These are phyloP conservation scores for Rhinocladiella similis DNA, from an alignment of 2,329 filamentous ascomycete genomes.

Conservation along the genomic window DNA sequence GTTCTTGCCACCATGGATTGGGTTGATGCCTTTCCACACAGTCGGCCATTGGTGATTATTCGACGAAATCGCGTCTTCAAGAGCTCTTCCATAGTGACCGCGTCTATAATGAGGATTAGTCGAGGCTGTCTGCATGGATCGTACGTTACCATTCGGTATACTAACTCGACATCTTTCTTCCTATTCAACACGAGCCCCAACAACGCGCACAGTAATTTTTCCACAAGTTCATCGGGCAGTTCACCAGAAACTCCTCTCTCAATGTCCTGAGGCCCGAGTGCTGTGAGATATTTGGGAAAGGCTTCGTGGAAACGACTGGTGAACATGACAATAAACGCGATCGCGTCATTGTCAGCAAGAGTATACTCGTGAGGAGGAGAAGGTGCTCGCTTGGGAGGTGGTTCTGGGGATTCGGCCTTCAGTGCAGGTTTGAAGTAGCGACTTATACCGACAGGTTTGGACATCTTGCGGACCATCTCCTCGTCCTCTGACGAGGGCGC, in stretches of 20 bases:
- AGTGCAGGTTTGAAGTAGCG: conserved; percentile 49
- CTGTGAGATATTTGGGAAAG: conserved; percentile 81
- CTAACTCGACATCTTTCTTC: conserved; percentile 98
- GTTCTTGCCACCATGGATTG: conserved; percentile 73
- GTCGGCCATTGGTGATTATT: conserved; percentile 87
- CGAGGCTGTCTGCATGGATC: not conserved
- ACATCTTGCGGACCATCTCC: conserved; percentile 40
- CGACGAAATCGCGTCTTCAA: conserved; percentile 86
- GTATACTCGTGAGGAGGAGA: conserved; percentile 90
- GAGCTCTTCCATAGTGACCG: conserved; percentile 86
- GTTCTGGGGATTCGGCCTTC: conserved; percentile 29
- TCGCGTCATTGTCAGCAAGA: conserved; percentile 84
- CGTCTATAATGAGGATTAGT: conserved; percentile 56
- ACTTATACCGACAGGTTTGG: conserved; percentile 43
- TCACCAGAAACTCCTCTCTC: conserved; percentile 80
- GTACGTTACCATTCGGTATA: conserved; percentile 21
- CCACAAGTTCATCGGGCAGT: conserved; percentile 78
- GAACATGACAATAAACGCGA: conserved; percentile 99
- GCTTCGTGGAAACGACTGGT: conserved; percentile 87
- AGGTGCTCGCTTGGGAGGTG: conserved; percentile 75
- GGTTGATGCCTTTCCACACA: conserved; percentile 80
- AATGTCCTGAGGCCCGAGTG: conserved; percentile 93
- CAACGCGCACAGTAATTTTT: conserved; percentile 85
- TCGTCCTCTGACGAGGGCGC: conserved; percentile 62
- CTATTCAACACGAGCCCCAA: conserved; percentile 87